Evolutionary conservation across 2,329 filamentous ascomycete genomes (phyloP).

Genomic region (Chaetomium globosum): DNA sequence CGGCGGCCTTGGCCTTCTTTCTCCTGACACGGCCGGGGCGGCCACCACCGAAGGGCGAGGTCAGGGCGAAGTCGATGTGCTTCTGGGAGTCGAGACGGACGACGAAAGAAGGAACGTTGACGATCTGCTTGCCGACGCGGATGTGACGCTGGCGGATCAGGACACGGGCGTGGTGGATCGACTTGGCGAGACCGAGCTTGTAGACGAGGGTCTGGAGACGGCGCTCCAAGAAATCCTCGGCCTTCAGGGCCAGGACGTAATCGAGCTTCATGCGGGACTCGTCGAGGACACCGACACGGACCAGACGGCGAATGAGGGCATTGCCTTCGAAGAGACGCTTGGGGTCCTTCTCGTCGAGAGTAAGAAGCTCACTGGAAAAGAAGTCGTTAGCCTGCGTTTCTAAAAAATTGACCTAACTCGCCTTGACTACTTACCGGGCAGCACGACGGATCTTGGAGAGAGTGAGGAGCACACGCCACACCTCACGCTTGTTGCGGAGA

Average conservation of each 20-base stretch:
- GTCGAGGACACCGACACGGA: slow-evolving; percentile 98
- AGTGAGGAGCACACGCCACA: slow-evolving; percentile 99
- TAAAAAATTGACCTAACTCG: background rate
- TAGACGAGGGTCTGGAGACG: slow-evolving; percentile 99
- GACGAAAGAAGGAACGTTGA: slow-evolving; percentile 99
- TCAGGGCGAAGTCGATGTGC: slow-evolving; percentile 99
- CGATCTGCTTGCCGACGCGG: slow-evolving; percentile 99
- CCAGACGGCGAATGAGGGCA: slow-evolving; percentile 99
- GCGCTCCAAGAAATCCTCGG: slow-evolving; percentile 99
- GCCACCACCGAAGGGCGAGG: slow-evolving; percentile 96
- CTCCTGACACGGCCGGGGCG: slow-evolving; percentile 96
- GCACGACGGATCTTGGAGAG: slow-evolving; percentile 99
- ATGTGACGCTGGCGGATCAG: slow-evolving; percentile 99
- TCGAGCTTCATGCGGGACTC: slow-evolving; percentile 99
- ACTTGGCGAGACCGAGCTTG: slow-evolving; percentile 99
- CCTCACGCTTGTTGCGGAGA: slow-evolving; percentile 99
- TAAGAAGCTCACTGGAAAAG: slow-evolving; percentile 86
- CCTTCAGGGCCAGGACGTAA: slow-evolving; percentile 99
- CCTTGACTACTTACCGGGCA: slow-evolving; percentile 74
- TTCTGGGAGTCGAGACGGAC: slow-evolving; percentile 99
- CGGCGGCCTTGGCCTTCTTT: slow-evolving; percentile 99
- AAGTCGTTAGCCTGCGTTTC: slow-evolving; percentile 19
- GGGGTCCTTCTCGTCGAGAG: slow-evolving; percentile 99
- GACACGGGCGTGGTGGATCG: slow-evolving; percentile 99
- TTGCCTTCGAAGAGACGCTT: slow-evolving; percentile 99